These are phyloP conservation scores for Chytriomyces confervae DNA, from an alignment of 192 early-diverging fungal genomes.

Conservation along the genomic window DNA sequence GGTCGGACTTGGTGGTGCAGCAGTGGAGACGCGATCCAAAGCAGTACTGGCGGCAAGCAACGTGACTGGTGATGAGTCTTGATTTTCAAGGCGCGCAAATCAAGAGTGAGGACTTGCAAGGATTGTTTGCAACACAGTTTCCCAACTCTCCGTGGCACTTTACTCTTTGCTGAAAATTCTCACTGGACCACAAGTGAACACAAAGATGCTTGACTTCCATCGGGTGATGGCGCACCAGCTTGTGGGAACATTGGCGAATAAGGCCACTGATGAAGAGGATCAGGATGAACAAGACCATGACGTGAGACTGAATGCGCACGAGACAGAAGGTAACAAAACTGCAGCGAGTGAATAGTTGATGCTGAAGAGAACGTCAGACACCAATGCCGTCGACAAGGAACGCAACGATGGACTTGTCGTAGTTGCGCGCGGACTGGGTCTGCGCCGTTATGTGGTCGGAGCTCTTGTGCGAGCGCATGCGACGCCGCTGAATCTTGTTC, in stretches of 20 bases:
- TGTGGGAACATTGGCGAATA: conserved; percentile 18
- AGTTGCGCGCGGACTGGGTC: conserved; percentile 77
- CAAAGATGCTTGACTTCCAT: conserved; percentile 36
- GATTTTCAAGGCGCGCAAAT: too few relatives aligned
- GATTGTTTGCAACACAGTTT: too few relatives aligned
- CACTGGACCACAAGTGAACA: too few relatives aligned
- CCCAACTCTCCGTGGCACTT: too few relatives aligned
- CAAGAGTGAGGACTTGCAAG: too few relatives aligned
- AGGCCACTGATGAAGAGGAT: not conserved
- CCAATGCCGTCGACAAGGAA: conserved; percentile 11
- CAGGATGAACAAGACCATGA: not conserved
- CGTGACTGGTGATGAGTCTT: too few relatives aligned
- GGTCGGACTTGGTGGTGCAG: too few relatives aligned
- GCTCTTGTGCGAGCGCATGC: conserved; percentile 70
- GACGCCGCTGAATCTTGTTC: conserved; percentile 71
- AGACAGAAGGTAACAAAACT: not conserved
- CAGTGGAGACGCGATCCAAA: too few relatives aligned
- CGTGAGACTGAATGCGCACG: not conserved
- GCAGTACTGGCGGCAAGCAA: too few relatives aligned
- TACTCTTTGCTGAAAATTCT: too few relatives aligned
- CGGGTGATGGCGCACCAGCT: conserved; percentile 44
- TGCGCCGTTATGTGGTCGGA: conserved; percentile 67
- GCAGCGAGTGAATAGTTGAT: conserved; percentile 6
- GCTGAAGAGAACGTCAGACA: not conserved
- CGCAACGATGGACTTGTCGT: conserved; percentile 83